Conservation (phyloP, 2,329 filamentous ascomycete species). For the Kalmusia sp. region DNA sequence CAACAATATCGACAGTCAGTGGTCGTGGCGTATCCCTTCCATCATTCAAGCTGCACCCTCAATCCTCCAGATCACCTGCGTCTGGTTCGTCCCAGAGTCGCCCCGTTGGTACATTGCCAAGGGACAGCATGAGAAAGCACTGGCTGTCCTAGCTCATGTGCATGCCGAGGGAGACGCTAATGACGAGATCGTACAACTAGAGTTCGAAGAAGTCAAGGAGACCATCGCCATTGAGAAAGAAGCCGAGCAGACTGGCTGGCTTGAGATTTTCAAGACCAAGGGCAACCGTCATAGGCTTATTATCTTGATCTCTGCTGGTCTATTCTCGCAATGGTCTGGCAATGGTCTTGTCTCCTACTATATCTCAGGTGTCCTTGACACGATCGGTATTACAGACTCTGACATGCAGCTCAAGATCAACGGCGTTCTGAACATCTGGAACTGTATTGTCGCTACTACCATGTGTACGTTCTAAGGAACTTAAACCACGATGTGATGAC, state of each 20-base stretch:
- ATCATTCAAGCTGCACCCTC: conserved; percentile 57
- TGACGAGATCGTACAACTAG: conserved; percentile 51
- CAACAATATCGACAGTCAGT: conserved; percentile 48
- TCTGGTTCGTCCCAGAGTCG: conserved; percentile 61
- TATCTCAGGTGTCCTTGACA: conserved; percentile 41
- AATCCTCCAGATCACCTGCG: conserved; percentile 50
- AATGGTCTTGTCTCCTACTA: conserved; percentile 50
- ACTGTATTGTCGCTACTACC: conserved; percentile 61
- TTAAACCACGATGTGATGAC: no score
- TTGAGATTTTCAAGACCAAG: conserved; percentile 54
- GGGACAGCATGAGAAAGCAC: conserved; percentile 65
- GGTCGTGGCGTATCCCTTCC: conserved; percentile 61
- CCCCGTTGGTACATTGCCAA: conserved; percentile 69
- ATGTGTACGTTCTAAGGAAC: conserved; percentile 17
- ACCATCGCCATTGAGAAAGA: conserved; percentile 57
- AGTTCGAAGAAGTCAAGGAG: conserved; percentile 59
- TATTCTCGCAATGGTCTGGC: conserved; percentile 62
- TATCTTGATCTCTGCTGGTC: conserved; percentile 60
- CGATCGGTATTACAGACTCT: conserved; percentile 44
- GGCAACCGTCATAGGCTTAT: conserved; percentile 63
- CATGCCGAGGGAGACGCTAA: conserved; percentile 64
- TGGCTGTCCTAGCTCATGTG: conserved; percentile 64
- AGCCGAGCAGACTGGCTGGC: conserved; percentile 52
- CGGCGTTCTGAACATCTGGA: conserved; percentile 64
- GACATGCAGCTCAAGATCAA: conserved; percentile 50